phyloP scores from a whole-genome alignment of 169 alveolate species.

The Plasmodium coatneyi region DNA sequence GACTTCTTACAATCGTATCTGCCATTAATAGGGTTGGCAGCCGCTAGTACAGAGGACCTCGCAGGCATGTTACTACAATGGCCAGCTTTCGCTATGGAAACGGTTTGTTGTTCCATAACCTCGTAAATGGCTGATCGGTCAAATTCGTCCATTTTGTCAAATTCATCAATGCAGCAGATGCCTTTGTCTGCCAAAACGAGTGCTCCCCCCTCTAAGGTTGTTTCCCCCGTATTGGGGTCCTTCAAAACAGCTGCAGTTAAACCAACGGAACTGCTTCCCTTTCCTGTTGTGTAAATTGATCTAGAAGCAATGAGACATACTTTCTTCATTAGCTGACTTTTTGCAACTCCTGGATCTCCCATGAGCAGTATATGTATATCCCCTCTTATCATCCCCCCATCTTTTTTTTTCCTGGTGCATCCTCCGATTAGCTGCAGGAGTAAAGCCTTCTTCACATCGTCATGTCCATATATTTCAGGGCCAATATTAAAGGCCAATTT shows the following conservation, averaged over 20 bases:
- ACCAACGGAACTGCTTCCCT: constrained; percentile 98
- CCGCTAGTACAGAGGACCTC: constrained; percentile 94
- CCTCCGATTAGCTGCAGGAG: constrained; percentile 95
- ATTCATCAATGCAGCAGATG: constrained; percentile 98
- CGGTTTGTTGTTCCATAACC: constrained; percentile 99
- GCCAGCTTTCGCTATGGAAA: constrained; percentile 98
- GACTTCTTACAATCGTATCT: constrained; percentile 93
- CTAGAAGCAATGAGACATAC: constrained; percentile 92
- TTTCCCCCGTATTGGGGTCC: constrained; percentile 94
- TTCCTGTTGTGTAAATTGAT: constrained; percentile 96
- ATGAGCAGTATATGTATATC: constrained; percentile 96
- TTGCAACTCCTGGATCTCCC: constrained; percentile 99
- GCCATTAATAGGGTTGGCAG: constrained; percentile 98
- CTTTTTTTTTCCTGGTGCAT: constrained; percentile 91
- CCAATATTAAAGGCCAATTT: constrained; percentile 95
- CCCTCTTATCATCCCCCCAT: constrained; percentile 98
- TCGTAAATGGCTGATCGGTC: constrained; percentile 98
- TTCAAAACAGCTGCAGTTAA: constrained; percentile 98
- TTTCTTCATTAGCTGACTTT: constrained; percentile 94
- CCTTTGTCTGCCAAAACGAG: constrained; percentile 97
- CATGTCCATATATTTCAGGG: constrained; percentile 97
- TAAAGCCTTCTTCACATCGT: constrained; percentile 97
- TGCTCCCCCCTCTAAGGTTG: constrained; percentile 98
- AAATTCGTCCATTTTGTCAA: constrained; percentile 98
- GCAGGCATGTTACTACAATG: constrained; percentile 87